Conservation (phyloP, 208 protist species). For the Strigomonas culicis region DNA sequence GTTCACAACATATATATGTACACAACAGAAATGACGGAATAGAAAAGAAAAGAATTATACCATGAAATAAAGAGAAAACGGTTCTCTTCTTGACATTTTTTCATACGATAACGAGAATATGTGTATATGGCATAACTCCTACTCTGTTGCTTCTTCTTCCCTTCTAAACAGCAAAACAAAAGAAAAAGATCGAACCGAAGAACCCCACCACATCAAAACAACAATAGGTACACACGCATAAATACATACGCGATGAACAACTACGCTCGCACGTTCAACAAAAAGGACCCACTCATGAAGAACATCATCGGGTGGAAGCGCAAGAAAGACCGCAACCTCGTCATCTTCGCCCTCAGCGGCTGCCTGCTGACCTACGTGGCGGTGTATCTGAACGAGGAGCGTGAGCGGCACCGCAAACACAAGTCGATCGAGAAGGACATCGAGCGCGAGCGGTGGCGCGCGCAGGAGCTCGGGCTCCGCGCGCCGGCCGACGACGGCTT, state of each 20-base stretch:
- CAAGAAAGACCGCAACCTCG: slow-evolving; percentile 35
- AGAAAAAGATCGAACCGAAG: neutral
- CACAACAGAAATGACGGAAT: too few relatives aligned
- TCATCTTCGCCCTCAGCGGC: slow-evolving; percentile 27
- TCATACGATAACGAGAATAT: neutral
- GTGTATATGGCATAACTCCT: neutral
- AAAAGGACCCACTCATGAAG: slow-evolving; percentile 25
- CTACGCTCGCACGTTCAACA: slow-evolving; percentile 46
- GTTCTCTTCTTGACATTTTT: too few relatives aligned
- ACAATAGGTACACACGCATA: neutral
- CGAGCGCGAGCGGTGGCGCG: slow-evolving; percentile 73
- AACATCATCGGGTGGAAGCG: slow-evolving; percentile 50
- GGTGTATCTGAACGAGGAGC: slow-evolving; percentile 61
- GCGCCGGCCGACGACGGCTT: slow-evolving; percentile 64
- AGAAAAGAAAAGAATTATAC: too few relatives aligned
- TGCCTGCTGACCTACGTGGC: slow-evolving; percentile 40
- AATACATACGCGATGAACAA: slow-evolving; percentile 40
- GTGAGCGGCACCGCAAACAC: slow-evolving; percentile 44
- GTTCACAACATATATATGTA: too few relatives aligned
- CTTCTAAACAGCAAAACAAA: slow-evolving; percentile 13
- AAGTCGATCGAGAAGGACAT: slow-evolving; percentile 77
- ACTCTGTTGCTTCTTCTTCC: neutral
- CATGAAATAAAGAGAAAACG: too few relatives aligned
- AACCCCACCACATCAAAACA: neutral
- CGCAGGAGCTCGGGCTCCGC: slow-evolving; percentile 49